Percentiles rank a stretch among this genome's conserved stretches.
Conservation (phyloP, 306 rosid species). For the Biancaea sappan region DNA sequence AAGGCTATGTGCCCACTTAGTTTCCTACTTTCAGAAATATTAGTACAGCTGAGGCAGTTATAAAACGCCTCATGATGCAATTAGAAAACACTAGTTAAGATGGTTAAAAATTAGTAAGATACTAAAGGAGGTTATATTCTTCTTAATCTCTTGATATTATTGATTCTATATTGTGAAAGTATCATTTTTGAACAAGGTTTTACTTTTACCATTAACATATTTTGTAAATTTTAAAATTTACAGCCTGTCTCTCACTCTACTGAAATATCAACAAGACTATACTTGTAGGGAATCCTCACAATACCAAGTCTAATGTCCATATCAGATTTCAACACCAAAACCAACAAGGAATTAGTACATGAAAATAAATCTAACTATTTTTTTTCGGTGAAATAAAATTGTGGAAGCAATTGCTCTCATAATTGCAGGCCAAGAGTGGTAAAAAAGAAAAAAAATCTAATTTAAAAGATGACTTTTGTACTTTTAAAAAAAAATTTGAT, state of each 20-base stretch:
- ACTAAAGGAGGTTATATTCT: background rate
- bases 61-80: background rate
- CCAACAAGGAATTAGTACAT: background rate
- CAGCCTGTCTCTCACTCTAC: constrained; percentile 6
- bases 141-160: background rate
- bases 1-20: background rate
- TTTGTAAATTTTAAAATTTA: constrained; percentile 10
- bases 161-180: background rate
- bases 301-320: background rate
- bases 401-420: too few relatives aligned
- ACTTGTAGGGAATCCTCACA: background rate
- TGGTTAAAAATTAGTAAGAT: background rate
- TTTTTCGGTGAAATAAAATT: too few relatives aligned
- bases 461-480: background rate
- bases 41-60: constrained; percentile 1
- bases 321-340: constrained; percentile 1
- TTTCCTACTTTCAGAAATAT: constrained; percentile 17
- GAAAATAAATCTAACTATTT: too few relatives aligned
- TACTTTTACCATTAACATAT: background rate
- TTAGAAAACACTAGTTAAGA: background rate
- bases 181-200: background rate
- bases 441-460: too few relatives aligned
- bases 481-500: background rate
- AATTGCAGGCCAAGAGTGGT: too few relatives aligned
- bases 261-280: background rate